phyloP scores from a whole-genome alignment of 2,329 filamentous ascomycete genomes.

The Sporothrix brunneoviolacea region DNA sequence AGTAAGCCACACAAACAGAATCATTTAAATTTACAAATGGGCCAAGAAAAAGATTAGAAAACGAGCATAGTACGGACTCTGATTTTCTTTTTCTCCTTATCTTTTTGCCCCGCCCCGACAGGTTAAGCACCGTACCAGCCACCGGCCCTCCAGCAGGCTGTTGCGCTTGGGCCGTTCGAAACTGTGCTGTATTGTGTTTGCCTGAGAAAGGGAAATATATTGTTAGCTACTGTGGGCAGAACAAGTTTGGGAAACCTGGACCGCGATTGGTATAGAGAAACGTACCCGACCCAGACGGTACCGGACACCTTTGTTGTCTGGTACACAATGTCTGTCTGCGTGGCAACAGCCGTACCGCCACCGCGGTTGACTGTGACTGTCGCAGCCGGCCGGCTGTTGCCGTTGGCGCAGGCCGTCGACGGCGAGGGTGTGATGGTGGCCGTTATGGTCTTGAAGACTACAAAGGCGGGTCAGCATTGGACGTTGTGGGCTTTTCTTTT shows the following conservation, averaged over 20 bases:
- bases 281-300: slow-evolving; percentile 32
- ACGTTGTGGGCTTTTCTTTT: too few relatives aligned
- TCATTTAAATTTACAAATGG: too few relatives aligned
- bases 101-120: not conserved
- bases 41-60: too few relatives aligned
- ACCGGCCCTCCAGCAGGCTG: slow-evolving; percentile 30
- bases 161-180: slow-evolving; percentile 29
- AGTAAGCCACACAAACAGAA: too few relatives aligned
- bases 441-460: slow-evolving; percentile 26
- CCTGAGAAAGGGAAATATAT: too few relatives aligned
- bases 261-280: not conserved
- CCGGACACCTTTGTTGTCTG: slow-evolving; percentile 28
- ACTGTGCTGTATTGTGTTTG: slow-evolving; percentile 29
- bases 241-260: too few relatives aligned
- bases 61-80: too few relatives aligned
- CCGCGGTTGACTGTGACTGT: slow-evolving; percentile 29
- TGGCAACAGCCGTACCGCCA: slow-evolving; percentile 23
- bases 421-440: slow-evolving; percentile 25
- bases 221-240: not conserved
- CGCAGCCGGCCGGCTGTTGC: slow-evolving; percentile 19
- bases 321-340: slow-evolving; percentile 30
- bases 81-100: not conserved
- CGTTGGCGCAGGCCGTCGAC: slow-evolving; percentile 28
- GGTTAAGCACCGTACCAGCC: slow-evolving; percentile 27
- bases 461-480: slow-evolving; percentile 3